Evolutionary conservation across 1,284 basidiomycete genomes (phyloP).

Genomic region (Puccinia novopanici): DNA sequence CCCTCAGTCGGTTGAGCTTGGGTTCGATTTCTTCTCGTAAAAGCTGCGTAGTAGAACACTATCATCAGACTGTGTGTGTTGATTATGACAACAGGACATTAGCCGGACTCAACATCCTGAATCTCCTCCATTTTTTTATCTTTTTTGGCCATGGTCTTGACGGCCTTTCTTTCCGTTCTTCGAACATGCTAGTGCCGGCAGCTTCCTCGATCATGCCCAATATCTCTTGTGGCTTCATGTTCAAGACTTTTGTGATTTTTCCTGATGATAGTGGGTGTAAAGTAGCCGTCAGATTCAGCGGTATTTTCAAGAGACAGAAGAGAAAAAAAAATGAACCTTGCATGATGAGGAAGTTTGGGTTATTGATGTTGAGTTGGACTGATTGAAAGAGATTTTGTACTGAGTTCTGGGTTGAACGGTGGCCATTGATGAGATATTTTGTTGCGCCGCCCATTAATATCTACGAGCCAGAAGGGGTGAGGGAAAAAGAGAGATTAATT

Average conservation of each 20-base stretch:
- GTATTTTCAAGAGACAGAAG: background rate
- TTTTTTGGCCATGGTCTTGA: conserved; percentile 96
- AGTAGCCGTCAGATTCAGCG: background rate
- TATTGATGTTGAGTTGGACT: conserved; percentile 99
- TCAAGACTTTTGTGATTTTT: conserved; percentile 73
- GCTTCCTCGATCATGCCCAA: conserved; percentile 99
- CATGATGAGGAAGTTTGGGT: conserved; percentile 99
- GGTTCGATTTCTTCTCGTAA: conserved; percentile 90
- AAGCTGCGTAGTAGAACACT: conserved; percentile 60
- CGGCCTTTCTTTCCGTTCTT: conserved; percentile 94
- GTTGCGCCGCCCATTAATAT: conserved; percentile 88
- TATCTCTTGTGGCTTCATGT: conserved; percentile 98
- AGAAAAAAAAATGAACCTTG: conserved; percentile 69
- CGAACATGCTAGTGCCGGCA: conserved; percentile 97
- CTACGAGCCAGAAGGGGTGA: conserved; percentile 62
- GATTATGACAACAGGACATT: background rate
- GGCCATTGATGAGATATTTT: conserved; percentile 97
- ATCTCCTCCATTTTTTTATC: conserved; percentile 95
- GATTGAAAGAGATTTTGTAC: conserved; percentile 94
- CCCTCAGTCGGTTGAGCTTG: conserved; percentile 85
- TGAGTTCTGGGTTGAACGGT: conserved; percentile 83
- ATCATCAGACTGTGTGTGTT: background rate
- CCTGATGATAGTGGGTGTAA: conserved; percentile 60
- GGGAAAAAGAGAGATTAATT: background rate
- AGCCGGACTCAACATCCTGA: conserved; percentile 62